phyloP scores from a whole-genome alignment of 208 protist species.

The Leptomonas seymouri region DNA sequence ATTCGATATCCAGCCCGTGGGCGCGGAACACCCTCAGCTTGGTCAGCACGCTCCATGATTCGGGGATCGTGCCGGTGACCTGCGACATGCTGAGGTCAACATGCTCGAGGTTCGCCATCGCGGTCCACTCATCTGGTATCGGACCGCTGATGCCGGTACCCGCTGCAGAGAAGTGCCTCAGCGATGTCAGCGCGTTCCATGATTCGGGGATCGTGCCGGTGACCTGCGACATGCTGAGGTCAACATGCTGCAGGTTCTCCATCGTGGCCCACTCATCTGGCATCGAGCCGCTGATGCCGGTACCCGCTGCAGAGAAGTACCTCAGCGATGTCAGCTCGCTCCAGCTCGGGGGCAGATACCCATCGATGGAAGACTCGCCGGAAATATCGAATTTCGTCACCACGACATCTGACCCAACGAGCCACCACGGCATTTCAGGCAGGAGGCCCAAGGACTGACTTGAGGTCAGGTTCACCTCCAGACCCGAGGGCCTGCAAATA shows the following conservation, averaged over 20 bases:
- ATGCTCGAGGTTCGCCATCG: constrained; percentile 3
- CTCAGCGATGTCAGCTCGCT: not conserved
- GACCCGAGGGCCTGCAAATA: not conserved
- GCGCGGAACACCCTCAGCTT: not conserved
- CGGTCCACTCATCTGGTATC: constrained; percentile 5
- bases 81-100: constrained; percentile 2
- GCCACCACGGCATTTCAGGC: not conserved
- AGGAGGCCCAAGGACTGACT: not conserved
- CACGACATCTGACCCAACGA: not conserved
- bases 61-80: not conserved
- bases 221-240: constrained; percentile 5
- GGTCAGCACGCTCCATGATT: not conserved
- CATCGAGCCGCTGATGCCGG: not conserved
- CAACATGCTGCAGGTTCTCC: constrained; percentile 1
- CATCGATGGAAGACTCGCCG: not conserved
- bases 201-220: not conserved
- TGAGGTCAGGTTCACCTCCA: not conserved
- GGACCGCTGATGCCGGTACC: not conserved
- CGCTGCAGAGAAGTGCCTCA: not conserved
- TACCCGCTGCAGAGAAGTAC: not conserved
- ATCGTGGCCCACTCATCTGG: constrained; percentile 7
- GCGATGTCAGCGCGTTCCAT: not conserved
- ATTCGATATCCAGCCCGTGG: not conserved
- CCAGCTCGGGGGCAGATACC: constrained; percentile 6
- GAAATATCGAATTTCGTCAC: constrained; percentile 5